Percentiles rank a stretch among this genome's conserved stretches.
Evolutionary conservation across 2,329 filamentous ascomycete species (phyloP).

Genomic region (Didymella segeticola): DNA sequence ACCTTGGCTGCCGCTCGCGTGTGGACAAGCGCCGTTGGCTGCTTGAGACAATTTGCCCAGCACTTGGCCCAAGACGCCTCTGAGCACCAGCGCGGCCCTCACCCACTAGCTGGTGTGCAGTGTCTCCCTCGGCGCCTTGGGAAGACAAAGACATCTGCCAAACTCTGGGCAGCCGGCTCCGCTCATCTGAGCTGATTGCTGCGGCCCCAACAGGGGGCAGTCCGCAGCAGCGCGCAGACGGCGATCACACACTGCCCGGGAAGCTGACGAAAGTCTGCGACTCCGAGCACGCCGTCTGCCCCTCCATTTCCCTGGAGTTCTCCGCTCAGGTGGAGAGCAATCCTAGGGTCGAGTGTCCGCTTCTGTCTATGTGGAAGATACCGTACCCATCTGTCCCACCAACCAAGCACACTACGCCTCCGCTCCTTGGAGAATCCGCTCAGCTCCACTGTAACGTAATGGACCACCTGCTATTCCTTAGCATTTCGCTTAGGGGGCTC

Average conservation of each 20-base stretch:
- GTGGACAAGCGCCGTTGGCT: slow-evolving; percentile 13
- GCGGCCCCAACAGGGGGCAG: not conserved
- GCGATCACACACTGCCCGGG: slow-evolving; percentile 2
- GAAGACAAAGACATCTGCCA: slow-evolving; percentile 18
- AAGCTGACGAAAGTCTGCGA: slow-evolving; percentile 12
- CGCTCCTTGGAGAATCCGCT: slow-evolving; percentile 37
- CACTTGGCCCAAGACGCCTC: slow-evolving; percentile 32
- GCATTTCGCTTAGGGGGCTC: slow-evolving; percentile 31
- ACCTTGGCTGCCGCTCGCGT: slow-evolving; percentile 30
- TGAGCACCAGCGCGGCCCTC: slow-evolving; percentile 13
- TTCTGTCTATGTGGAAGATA: slow-evolving; percentile 26
- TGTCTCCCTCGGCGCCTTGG: slow-evolving; percentile 30
- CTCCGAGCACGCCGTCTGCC: not conserved
- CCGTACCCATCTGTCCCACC: slow-evolving; percentile 18
- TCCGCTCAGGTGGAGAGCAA: slow-evolving; percentile 9
- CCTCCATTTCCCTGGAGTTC: not conserved
- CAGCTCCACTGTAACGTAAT: slow-evolving; percentile 44
- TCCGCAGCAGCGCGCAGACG: not conserved
- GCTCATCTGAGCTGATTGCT: slow-evolving; percentile 21
- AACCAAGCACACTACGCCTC: slow-evolving; percentile 22
- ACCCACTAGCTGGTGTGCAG: slow-evolving; percentile 19
- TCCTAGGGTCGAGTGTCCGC: not conserved
- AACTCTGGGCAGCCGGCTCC: slow-evolving; percentile 15
- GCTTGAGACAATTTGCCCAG: slow-evolving; percentile 31
- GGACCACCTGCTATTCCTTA: slow-evolving; percentile 25